These are phyloP conservation scores for Baudoinia panamericana DNA, from an alignment of 495 filamentous ascomycete species.

Conservation along the genomic window DNA sequence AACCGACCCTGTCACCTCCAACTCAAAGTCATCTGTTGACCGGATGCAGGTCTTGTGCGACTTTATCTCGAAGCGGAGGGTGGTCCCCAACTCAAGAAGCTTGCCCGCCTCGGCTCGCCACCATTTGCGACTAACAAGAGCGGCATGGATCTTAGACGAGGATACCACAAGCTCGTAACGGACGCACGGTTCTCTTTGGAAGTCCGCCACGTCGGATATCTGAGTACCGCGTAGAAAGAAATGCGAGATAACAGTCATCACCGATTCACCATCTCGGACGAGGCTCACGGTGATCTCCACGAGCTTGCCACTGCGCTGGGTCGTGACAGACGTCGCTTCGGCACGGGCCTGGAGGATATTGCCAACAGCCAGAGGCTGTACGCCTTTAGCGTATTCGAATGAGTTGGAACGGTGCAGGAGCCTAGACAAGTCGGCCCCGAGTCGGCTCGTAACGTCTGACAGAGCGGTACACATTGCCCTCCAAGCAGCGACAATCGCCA, in stretches of 20 bases:
- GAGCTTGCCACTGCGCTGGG: conserved; percentile 97
- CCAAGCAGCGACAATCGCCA: conserved; percentile 96
- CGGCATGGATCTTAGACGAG: conserved; percentile 78
- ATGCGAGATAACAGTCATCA: conserved; percentile 97
- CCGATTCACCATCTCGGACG: conserved; percentile 63
- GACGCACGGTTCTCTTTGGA: conserved; percentile 99
- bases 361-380: conserved; percentile 83
- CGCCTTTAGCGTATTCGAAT: conserved; percentile 95
- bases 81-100: conserved; percentile 79
- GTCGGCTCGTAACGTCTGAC: conserved; percentile 87
- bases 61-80: conserved; percentile 89
- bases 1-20: conserved; percentile 94
- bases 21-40: conserved; percentile 79
- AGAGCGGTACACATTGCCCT: conserved; percentile 98
- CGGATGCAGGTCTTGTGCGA: conserved; percentile 83
- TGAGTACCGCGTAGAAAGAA: conserved; percentile 92
- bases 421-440: conserved; percentile 88
- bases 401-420: conserved; percentile 91
- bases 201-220: conserved; percentile 89
- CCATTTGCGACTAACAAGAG: too few relatives aligned
- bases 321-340: conserved; percentile 93
- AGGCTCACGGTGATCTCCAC: conserved; percentile 97
- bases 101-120: too few relatives aligned
- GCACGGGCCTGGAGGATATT: conserved; percentile 87
- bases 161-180: conserved; percentile 61